These are phyloP conservation scores for Alternaria triticina DNA, from an alignment of 2,329 filamentous ascomycete genomes.

Conservation along the genomic window DNA sequence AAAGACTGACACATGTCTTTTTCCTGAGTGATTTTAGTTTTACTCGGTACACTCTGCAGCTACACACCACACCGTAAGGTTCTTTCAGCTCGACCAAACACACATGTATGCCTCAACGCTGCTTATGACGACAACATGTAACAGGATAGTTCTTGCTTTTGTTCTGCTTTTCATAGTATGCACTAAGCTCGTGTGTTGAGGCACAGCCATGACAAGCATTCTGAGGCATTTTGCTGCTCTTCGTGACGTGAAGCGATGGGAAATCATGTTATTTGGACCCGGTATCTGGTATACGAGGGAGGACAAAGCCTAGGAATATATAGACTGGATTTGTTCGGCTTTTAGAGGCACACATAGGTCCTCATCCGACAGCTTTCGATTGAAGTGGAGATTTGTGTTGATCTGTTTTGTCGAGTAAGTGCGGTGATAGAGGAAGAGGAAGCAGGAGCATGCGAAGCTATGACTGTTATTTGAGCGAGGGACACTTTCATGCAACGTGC, in stretches of 20 bases:
- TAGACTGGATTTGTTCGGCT: too few species aligned
- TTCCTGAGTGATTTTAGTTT: background rate
- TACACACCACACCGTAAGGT: background rate
- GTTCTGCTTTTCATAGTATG: background rate
- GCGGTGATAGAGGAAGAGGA: fast-evolving
- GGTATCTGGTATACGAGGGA: background rate
- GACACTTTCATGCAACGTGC: fast-evolving
- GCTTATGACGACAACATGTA: background rate
- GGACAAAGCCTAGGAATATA: too few species aligned
- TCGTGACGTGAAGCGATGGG: background rate
- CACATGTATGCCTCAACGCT: background rate
- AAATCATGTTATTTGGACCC: too few species aligned
- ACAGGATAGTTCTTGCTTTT: background rate
- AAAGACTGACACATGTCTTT: background rate
- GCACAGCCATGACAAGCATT: background rate
- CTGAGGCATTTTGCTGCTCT: background rate
- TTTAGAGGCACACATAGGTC: background rate
- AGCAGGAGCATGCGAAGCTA: background rate
- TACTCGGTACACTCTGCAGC: background rate
- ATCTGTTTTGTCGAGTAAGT: background rate
- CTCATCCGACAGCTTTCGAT: fast-evolving
- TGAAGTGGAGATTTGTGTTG: too few species aligned
- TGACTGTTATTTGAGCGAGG: background rate
- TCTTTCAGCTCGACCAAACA: background rate
- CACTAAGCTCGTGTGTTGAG: background rate